Conservation (phyloP, 2,329 filamentous ascomycete species). For the Aspergillus sp. region DNA sequence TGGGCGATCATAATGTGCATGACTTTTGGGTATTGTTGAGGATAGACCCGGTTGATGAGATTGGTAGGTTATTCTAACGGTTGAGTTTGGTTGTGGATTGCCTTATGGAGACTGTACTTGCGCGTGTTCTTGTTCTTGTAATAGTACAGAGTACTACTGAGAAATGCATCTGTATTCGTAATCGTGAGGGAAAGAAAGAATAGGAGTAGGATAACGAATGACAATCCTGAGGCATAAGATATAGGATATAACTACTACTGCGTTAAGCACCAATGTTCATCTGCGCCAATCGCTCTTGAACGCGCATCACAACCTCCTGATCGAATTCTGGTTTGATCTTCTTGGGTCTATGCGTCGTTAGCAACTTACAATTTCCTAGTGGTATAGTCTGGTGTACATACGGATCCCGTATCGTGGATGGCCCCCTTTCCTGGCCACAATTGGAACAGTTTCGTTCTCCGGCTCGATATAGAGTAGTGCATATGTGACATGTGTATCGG, state of each 20-base stretch:
- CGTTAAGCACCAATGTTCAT: conserved; percentile 9
- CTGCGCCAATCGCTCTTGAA: conserved; percentile 34
- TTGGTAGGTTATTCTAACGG: too few relatives aligned
- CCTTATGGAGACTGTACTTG: not conserved
- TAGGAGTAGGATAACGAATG: not conserved
- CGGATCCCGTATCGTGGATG: conserved; percentile 37
- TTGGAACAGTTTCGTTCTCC: conserved; percentile 28
- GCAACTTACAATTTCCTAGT: conserved; percentile 3
- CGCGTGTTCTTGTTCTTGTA: not conserved
- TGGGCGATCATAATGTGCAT: too few relatives aligned
- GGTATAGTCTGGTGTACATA: conserved; percentile 18
- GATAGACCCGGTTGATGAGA: too few relatives aligned
- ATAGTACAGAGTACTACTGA: not conserved
- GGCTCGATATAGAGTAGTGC: conserved; percentile 26
- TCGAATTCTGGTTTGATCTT: conserved; percentile 34
- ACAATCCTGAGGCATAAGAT: not conserved
- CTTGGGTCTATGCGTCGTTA: conserved; percentile 27
- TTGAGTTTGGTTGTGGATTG: not conserved
- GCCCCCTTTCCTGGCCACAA: conserved; percentile 37
- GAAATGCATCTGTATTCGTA: not conserved
- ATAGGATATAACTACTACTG: too few relatives aligned
- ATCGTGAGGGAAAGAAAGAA: not conserved
- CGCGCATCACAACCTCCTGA: conserved; percentile 30
- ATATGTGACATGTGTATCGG: conserved; percentile 38
- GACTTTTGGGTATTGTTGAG: too few relatives aligned